Evolutionary conservation across 768 basidiomycete genomes (phyloP).

Genomic region (Sarcodon aspratus): DNA sequence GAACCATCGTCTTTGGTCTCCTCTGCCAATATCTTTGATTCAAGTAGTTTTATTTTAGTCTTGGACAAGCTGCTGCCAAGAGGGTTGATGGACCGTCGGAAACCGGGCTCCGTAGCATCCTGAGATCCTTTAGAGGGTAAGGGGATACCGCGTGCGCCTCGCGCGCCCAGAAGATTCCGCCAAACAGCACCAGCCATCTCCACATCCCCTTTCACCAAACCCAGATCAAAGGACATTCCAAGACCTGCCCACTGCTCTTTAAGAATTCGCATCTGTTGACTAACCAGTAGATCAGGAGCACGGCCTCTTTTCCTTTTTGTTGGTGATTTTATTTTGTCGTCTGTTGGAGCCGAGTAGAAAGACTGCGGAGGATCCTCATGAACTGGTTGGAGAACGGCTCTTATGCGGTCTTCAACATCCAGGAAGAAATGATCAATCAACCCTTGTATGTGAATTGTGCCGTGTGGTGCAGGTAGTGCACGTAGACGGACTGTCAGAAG

Average conservation of each 20-base stretch:
- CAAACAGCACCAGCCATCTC: slow-evolving; percentile 84
- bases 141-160: slow-evolving; percentile 66
- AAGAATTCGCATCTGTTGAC: slow-evolving; percentile 84
- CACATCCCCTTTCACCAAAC: slow-evolving; percentile 61
- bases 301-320: slow-evolving; percentile 19
- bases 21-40: slow-evolving; percentile 37
- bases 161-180: slow-evolving; percentile 82
- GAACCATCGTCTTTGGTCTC: slow-evolving; percentile 54
- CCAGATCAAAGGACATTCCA: slow-evolving; percentile 69
- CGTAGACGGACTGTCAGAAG: slow-evolving; percentile 82
- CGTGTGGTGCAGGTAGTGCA: slow-evolving; percentile 59
- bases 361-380: slow-evolving; percentile 14
- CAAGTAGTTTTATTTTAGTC: not conserved
- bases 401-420: slow-evolving; percentile 85
- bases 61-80: slow-evolving; percentile 39
- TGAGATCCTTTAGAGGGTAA: slow-evolving; percentile 16
- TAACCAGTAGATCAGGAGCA: slow-evolving; percentile 71
- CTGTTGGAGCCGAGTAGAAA: slow-evolving; percentile 13
- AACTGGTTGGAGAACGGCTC: slow-evolving; percentile 38
- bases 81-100: slow-evolving; percentile 60
- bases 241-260: slow-evolving; percentile 87
- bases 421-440: slow-evolving; percentile 93
- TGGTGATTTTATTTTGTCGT: slow-evolving; percentile 3
- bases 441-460: slow-evolving; percentile 61
- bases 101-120: slow-evolving; percentile 18